These are phyloP conservation scores for Phialophora chinensis DNA, from an alignment of 2,329 filamentous ascomycete genomes.

Conservation along the genomic window DNA sequence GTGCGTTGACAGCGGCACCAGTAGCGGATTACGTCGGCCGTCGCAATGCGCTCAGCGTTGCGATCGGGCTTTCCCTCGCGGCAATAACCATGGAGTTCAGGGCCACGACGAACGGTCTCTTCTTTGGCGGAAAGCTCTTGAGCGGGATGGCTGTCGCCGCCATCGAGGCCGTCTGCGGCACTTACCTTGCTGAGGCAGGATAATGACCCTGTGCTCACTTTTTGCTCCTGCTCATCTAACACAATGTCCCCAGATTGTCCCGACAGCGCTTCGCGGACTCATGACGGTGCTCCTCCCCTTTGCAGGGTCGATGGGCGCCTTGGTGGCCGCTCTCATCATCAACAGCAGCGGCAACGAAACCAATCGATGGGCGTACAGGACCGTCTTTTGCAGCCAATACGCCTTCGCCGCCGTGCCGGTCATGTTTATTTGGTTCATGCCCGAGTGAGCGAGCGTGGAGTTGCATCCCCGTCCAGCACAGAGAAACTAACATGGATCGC, in stretches of 20 bases:
- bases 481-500: not conserved
- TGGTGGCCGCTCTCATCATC: slow-evolving; percentile 49
- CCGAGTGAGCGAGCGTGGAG: slow-evolving; percentile 22
- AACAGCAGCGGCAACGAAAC: slow-evolving; percentile 48
- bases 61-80: slow-evolving; percentile 37
- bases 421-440: slow-evolving; percentile 36
- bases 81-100: slow-evolving; percentile 46
- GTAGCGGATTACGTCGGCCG: slow-evolving; percentile 52
- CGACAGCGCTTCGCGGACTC: slow-evolving; percentile 56
- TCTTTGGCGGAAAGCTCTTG: slow-evolving; percentile 55
- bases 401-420: slow-evolving; percentile 49
- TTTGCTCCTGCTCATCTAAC: slow-evolving; percentile 32
- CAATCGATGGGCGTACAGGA: slow-evolving; percentile 52
- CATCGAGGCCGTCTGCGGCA: slow-evolving; percentile 51
- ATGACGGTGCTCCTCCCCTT: slow-evolving; percentile 53
- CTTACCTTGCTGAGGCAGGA: slow-evolving; percentile 49
- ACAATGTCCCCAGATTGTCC: slow-evolving; percentile 44
- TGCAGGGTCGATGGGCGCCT: slow-evolving; percentile 50
- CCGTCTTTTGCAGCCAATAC: slow-evolving; percentile 51
- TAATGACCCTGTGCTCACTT: not conserved
- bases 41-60: slow-evolving; percentile 32
- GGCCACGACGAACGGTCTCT: slow-evolving; percentile 44
- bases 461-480: not conserved
- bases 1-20: slow-evolving; percentile 37
- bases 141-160: slow-evolving; percentile 54